A percentile compares a stretch with the other conserved stretches of the same genome.
Conservation (phyloP, 2,329 filamentous ascomycete species). For the Pseudogymnoascus sp. region DNA sequence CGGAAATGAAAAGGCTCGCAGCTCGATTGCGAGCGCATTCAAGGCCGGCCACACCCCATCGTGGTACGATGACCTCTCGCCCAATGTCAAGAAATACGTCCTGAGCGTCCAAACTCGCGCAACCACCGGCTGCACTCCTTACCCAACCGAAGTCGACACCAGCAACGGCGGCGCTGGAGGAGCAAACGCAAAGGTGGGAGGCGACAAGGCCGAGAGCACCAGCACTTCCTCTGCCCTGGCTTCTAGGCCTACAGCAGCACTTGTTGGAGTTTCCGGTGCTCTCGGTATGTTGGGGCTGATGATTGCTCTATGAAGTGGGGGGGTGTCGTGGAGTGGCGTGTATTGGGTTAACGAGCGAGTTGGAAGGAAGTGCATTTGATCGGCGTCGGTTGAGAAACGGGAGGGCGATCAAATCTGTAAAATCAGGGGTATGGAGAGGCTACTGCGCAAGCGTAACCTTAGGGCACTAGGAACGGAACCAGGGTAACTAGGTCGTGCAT, state of each 20-base stretch:
- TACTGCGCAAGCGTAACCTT: neutral
- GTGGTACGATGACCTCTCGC: neutral
- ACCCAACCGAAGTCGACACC: neutral
- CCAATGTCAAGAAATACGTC: neutral
- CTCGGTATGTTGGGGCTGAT: neutral
- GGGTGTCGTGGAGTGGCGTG: neutral
- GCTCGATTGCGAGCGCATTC: neutral
- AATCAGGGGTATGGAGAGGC: neutral
- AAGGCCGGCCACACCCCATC: neutral
- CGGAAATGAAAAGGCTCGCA: neutral
- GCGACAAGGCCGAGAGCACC: neutral
- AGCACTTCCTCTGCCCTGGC: neutral
- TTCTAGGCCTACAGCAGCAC: neutral
- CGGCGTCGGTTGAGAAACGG: neutral
- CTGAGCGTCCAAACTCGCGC: neutral
- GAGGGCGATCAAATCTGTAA: neutral
- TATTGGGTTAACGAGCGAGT: neutral
- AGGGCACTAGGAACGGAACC: neutral
- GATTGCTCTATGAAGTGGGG: neutral
- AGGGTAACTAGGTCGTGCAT: neutral
- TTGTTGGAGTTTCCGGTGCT: neutral
- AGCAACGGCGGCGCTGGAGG: neutral
- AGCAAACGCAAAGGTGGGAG: neutral
- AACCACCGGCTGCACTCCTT: neutral
- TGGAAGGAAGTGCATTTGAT: neutral